These are phyloP conservation scores for Wickerhamomyces kurtzmanii DNA, from an alignment of 805 yeast genomes.

Conservation along the genomic window DNA sequence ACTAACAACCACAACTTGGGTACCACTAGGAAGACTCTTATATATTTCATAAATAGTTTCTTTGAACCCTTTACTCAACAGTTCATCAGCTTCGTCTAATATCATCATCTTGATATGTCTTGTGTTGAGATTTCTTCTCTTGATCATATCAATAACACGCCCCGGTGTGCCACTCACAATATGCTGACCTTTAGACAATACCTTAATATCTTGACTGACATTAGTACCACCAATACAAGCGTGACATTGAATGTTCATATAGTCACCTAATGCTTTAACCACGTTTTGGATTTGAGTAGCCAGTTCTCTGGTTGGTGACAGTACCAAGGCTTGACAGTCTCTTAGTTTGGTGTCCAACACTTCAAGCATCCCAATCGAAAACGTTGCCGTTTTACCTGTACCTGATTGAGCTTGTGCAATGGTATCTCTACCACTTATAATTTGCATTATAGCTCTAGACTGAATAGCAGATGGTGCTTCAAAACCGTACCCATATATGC, in stretches of 20 bases:
- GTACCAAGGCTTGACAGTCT: constrained; percentile 80
- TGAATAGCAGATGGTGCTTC: constrained; percentile 97
- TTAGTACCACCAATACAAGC: constrained; percentile 94
- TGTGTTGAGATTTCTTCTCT: constrained; percentile 66
- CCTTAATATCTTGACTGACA: constrained; percentile 71
- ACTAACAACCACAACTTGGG: constrained; percentile 89
- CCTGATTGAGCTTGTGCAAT: constrained; percentile 99
- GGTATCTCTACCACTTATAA: constrained; percentile 89
- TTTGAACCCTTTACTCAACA: constrained; percentile 87
- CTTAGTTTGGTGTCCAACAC: constrained; percentile 64
- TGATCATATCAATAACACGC: constrained; percentile 84
- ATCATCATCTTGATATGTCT: constrained; percentile 79
- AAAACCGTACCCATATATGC: constrained; percentile 84
- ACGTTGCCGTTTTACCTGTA: constrained; percentile 98
- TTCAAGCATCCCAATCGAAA: constrained; percentile 88
- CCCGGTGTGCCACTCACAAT: constrained; percentile 98
- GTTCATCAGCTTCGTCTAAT: constrained; percentile 95
- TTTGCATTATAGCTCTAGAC: constrained; percentile 93
- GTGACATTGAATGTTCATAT: constrained; percentile 76
- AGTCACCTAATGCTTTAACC: constrained; percentile 76
- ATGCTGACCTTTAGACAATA: constrained; percentile 72
- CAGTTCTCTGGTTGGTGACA: constrained; percentile 94
- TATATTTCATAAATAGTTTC: constrained; percentile 92
- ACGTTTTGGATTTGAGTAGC: constrained; percentile 91
- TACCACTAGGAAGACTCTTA: constrained; percentile 70